These are phyloP conservation scores for Phytopythium oedochilum DNA, from an alignment of 352 stramenopile genomes.

Conservation along the genomic window DNA sequence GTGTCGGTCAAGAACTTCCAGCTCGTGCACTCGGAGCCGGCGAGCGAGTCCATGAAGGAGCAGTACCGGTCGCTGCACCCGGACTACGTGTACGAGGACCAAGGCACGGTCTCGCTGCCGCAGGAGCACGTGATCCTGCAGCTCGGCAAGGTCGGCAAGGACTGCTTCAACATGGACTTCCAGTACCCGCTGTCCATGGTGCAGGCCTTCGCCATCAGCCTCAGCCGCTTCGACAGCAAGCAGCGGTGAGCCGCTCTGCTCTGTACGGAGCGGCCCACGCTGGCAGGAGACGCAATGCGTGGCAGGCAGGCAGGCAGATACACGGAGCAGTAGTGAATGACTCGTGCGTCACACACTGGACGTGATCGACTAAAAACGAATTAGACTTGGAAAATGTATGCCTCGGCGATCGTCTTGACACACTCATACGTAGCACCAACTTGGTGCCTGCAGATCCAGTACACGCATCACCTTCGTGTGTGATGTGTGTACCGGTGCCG, in stretches of 20 bases:
- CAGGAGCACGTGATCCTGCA: slow-evolving; percentile 83
- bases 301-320: not conserved
- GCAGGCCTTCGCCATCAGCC: slow-evolving; percentile 90
- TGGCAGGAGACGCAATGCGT: not conserved
- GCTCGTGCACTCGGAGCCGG: slow-evolving; percentile 80
- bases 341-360: too few relatives aligned
- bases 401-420: not conserved
- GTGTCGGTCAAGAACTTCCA: slow-evolving; percentile 93
- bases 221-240: slow-evolving; percentile 91
- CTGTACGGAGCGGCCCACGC: too few relatives aligned
- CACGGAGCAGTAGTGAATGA: too few relatives aligned
- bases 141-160: slow-evolving; percentile 84
- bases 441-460: not conserved
- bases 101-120: slow-evolving; percentile 78
- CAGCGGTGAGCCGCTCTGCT: slow-evolving; percentile 45
- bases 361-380: not conserved
- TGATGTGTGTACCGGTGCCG: slow-evolving; percentile 4
- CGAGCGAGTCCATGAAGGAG: slow-evolving; percentile 61
- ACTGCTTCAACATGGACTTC: slow-evolving; percentile 95
- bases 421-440: not conserved
- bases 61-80: slow-evolving; percentile 67
- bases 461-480: too few relatives aligned
- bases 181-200: slow-evolving; percentile 91
- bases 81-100: slow-evolving; percentile 77
- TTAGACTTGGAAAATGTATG: slow-evolving; percentile 4